Percentiles rank a stretch among this genome's conserved stretches.
Evolutionary conservation across 495 filamentous ascomycete species (phyloP).

Genomic region (Hypoxylon rickii): DNA sequence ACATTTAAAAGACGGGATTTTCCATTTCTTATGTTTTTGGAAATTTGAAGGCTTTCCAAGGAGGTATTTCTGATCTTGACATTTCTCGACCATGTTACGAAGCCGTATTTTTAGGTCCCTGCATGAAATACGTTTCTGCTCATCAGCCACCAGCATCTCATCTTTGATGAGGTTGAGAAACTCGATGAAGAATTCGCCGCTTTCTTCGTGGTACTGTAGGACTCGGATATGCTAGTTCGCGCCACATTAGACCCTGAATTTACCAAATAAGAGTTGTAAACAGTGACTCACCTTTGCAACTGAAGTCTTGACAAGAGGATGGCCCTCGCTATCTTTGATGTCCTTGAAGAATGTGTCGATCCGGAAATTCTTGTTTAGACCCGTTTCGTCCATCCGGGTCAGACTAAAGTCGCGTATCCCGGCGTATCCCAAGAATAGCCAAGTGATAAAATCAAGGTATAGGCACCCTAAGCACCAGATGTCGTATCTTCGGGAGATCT

Average conservation of each 20-base stretch:
- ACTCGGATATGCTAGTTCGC: background rate
- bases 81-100: background rate
- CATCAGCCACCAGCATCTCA: background rate
- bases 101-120: background rate
- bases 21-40: too few species aligned
- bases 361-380: background rate
- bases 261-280: background rate
- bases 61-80: background rate
- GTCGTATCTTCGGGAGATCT: slow-evolving; percentile 1
- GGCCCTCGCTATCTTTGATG: background rate
- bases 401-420: background rate
- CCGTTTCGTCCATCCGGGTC: background rate
- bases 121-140: background rate
- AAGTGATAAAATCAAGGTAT: slow-evolving; percentile 8
- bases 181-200: background rate
- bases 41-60: too few species aligned
- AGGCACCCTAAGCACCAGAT: slow-evolving; percentile 2
- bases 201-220: background rate
- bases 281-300: background rate
- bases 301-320: too few species aligned
- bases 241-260: background rate
- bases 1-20: background rate
- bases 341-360: background rate
- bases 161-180: background rate
- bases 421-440: background rate